Evolutionary conservation across 257 asterid species (phyloP).

Genomic region (Craterostigma plantagineum): DNA sequence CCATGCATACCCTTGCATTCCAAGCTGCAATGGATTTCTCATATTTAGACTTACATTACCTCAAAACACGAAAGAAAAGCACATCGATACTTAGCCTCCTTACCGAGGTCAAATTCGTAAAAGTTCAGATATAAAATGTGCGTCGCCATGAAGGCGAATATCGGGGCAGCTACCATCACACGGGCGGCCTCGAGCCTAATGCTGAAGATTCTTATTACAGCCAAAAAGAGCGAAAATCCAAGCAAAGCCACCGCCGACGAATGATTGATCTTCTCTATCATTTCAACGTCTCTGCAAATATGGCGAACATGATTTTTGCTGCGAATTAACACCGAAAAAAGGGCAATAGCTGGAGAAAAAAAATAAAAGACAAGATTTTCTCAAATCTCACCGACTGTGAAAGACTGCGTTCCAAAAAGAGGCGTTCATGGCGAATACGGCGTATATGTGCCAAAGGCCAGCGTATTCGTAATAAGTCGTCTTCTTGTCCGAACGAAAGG

Average conservation of each 20-base stretch:
- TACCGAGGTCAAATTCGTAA: constrained; percentile 49
- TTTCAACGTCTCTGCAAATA: constrained; percentile 62
- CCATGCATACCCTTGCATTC: constrained; percentile 42
- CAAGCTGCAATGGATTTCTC: constrained; percentile 27
- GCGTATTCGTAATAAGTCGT: constrained; percentile 69
- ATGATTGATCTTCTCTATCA: constrained; percentile 68
- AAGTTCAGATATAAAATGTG: constrained; percentile 68
- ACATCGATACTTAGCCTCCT: constrained; percentile 5
- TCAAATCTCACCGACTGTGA: constrained; percentile 76
- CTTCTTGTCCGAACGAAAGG: constrained; percentile 40
- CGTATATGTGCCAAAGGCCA: constrained; percentile 60
- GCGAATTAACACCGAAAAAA: background rate
- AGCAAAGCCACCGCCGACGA: constrained; percentile 54
- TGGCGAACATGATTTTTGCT: no score
- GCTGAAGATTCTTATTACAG: constrained; percentile 43
- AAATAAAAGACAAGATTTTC: constrained; percentile 5
- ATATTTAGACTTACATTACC: no score
- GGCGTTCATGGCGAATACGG: constrained; percentile 52
- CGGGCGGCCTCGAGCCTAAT: constrained; percentile 53
- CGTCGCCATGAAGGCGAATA: constrained; percentile 46
- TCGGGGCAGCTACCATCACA: constrained; percentile 77
- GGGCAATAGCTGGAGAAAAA: no score
- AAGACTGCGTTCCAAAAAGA: constrained; percentile 85
- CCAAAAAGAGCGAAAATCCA: constrained; percentile 56
- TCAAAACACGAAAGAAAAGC: no score